Evolutionary conservation across 805 yeast species (phyloP), one percentile per base, ranked within the genome.

Genomic region (Ogataea salicorniae): DNA sequence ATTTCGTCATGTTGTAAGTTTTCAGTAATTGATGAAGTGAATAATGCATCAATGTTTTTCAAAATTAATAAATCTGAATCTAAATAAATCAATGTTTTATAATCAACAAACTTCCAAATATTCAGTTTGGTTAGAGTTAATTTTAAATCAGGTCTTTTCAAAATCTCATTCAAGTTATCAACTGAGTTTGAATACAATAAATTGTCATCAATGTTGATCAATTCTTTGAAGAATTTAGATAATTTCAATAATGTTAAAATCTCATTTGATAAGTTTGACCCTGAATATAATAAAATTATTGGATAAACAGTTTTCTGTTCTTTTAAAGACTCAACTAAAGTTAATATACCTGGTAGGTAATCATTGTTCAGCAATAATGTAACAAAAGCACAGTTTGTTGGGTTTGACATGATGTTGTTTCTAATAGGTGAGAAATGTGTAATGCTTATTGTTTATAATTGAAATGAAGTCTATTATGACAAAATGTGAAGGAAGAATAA

Each of bases 41-140:
- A 62, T 17, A 68, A 43, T 14, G 50, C 46, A 47, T 66, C 69
- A 2, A 71, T 46, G 11, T 66, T 62, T 36, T 67, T 56, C 37
- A 81, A 61, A 3, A 86, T 72, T 17, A 63, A 42, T 14, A 57
- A 53, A 62, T 85, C 94, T 2, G 81, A 71, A 63, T 85, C 94
- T 47, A 85, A 59, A 59, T 82, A 85, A 16, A 83, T 60, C 1
- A 84, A 62, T 44, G 69, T 72, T 13, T 75, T 76, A 57, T 66
- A 76, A 16, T 65, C 48, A 13, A 50, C 50, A 41, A 62, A 69
- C 29, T 64, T 60, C 87, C 87, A 84, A 33, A 79, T 64, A 42
- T 73, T 69, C 33, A 84, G 62, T 58, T 84, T 84, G 31, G 85
- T 75, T 53, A 75, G 69, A 4, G 82, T 72, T 22, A 46, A 52